Percentiles rank a stretch among this genome's conserved stretches.
These are phyloP conservation scores for Paxillus involutus DNA, from an alignment of 768 basidiomycete species.

Conservation along the genomic window DNA sequence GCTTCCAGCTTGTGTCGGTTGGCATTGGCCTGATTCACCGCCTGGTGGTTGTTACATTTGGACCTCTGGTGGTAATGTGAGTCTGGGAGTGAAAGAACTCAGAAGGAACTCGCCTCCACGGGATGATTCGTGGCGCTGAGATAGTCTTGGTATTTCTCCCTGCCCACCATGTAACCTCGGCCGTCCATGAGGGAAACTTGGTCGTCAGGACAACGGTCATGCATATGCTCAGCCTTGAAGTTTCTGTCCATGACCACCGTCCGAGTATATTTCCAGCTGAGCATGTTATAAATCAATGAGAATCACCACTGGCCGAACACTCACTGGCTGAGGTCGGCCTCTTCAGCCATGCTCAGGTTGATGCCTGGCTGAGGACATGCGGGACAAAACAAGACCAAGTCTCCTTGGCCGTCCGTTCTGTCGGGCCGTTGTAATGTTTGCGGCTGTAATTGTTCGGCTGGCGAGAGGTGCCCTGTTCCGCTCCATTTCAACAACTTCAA, in stretches of 20 bases:
- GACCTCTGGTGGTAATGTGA: too few species aligned
- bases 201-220: background rate
- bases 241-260: constrained; percentile 21
- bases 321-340: constrained; percentile 18
- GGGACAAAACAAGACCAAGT: constrained; percentile 17
- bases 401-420: too few species aligned
- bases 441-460: too few species aligned
- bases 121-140: background rate
- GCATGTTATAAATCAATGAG: too few species aligned
- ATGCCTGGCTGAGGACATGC: constrained; percentile 11
- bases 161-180: background rate
- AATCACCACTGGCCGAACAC: too few species aligned
- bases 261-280: background rate
- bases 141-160: background rate
- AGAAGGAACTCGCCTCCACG: background rate
- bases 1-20: background rate
- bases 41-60: constrained; percentile 2
- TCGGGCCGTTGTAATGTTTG: background rate
- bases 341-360: too few species aligned
- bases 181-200: constrained; percentile 7
- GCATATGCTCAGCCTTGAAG: constrained; percentile 21
- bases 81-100: too few species aligned
- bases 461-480: background rate
- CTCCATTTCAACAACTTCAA: constrained; percentile 21
- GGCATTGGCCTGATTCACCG: background rate